phyloP scores from a whole-genome alignment of 768 basidiomycete genomes.

The Suillus cothurnatus region DNA sequence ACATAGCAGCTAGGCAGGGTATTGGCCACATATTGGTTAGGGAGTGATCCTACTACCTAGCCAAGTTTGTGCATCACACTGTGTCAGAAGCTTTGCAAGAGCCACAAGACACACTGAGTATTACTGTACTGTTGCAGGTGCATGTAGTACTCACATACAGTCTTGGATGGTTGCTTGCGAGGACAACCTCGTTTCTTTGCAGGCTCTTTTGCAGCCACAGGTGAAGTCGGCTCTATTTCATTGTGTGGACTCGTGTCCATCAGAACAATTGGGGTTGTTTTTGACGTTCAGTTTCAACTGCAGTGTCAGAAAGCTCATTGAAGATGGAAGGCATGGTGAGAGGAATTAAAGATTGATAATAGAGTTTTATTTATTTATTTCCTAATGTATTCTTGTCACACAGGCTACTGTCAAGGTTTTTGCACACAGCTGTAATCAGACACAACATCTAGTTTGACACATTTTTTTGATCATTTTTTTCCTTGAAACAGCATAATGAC shows the following conservation, averaged over 20 bases:
- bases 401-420: too few species aligned
- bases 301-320: neutral
- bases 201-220: neutral
- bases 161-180: neutral
- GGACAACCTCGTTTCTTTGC: neutral
- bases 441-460: too few species aligned
- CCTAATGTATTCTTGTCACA: neutral
- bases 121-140: neutral
- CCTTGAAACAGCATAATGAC: too few species aligned
- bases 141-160: neutral
- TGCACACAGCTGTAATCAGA: slow-evolving; percentile 1
- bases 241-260: neutral
- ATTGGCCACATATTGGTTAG: too few species aligned
- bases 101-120: neutral
- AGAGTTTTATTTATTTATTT: neutral
- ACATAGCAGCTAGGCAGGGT: too few species aligned
- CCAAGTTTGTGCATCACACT: too few species aligned
- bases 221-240: neutral
- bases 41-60: too few species aligned
- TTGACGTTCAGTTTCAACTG: neutral
- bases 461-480: too few species aligned
- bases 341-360: neutral
- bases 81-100: neutral
- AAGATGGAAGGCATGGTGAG: neutral
- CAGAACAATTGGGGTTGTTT: neutral